Evolutionary conservation across 345 rosid genomes (phyloP), one percentile per base, ranked within the genome.

Genomic region (Aquilaria malaccensis): DNA sequence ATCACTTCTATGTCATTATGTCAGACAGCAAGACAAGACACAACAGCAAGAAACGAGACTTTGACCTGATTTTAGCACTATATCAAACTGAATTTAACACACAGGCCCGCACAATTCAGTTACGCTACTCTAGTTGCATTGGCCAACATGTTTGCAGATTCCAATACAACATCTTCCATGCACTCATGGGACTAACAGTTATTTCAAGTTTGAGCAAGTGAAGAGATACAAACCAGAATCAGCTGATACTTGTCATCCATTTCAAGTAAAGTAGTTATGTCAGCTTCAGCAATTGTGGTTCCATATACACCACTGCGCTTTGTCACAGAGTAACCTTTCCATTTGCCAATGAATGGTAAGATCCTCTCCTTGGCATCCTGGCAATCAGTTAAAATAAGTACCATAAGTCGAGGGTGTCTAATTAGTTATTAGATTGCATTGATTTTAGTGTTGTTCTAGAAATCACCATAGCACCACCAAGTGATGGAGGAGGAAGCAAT

Each of bases 301-400:
- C 96, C 98, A 70, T 93, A 93, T 70, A 93, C 90, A 71, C 94
- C 98, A 56, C 90, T 89, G 53, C 97, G 86, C 61, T 85, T 87
- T 33, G 96, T 89, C 52, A 78, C 15, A 2, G 97, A 89, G 68
- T 72, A 85, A 62, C 98, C 98, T 78, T 87, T 81, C 97, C 98
- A 93, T 55, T 69, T 80, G 45, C 98, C 98, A 14, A 93, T 87
- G 73, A 93, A 93, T 31, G 80, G 97, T 6, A 43, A 67, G 37
- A 93, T 62, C 70, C 86, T 78, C 13, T 72, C 77, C 45, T 52
- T 61, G 65, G 22, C 69, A 62, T 64, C 79, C 95, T 89, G 73
- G 43, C 65, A 80, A 76, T 59, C 58, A 58, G 59, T 32, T 6
- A 66, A 58, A 37, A 37, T 56, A 66, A 37, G 5, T 37, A 37